phyloP scores from a whole-genome alignment of 2,329 filamentous ascomycete genomes.

The Penicillium thymicola region DNA sequence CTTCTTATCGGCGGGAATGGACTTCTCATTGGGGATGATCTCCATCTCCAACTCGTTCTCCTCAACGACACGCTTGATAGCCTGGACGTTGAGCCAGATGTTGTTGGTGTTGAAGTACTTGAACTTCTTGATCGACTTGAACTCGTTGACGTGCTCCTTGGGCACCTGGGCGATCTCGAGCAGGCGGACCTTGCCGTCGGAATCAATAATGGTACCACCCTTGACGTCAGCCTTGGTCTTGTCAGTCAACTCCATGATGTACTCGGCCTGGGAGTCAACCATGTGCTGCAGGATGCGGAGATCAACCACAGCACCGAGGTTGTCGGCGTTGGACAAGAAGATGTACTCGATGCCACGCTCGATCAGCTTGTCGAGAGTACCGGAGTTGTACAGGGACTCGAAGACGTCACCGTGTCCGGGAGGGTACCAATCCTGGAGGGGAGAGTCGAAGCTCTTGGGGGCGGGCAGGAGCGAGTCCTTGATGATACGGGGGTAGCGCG shows the following conservation, averaged over 20 bases:
- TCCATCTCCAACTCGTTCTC: conserved; percentile 98
- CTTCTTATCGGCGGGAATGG: conserved; percentile 98
- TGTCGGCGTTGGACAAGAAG: conserved; percentile 99
- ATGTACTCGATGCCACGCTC: conserved; percentile 94
- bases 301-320: conserved; percentile 95
- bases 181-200: conserved; percentile 92
- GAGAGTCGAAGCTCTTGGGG: conserved; percentile 81
- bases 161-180: conserved; percentile 98
- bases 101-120: conserved; percentile 99
- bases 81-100: conserved; percentile 98
- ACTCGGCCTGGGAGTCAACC: conserved; percentile 94
- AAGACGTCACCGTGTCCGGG: conserved; percentile 99
- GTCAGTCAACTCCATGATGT: conserved; percentile 99
- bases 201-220: conserved; percentile 99
- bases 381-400: conserved; percentile 99
- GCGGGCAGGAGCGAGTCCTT: conserved; percentile 98
- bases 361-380: conserved; percentile 93
- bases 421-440: conserved; percentile 96
- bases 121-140: conserved; percentile 99
- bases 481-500: conserved; percentile 92
- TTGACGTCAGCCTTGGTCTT: conserved; percentile 99
- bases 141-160: conserved; percentile 99
- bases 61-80: conserved; percentile 98
- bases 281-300: conserved; percentile 98
- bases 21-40: conserved; percentile 99